Evolutionary conservation across 441 rosid genomes (phyloP), one percentile per base, ranked within the genome.

Genomic region (Manihot esculenta): DNA sequence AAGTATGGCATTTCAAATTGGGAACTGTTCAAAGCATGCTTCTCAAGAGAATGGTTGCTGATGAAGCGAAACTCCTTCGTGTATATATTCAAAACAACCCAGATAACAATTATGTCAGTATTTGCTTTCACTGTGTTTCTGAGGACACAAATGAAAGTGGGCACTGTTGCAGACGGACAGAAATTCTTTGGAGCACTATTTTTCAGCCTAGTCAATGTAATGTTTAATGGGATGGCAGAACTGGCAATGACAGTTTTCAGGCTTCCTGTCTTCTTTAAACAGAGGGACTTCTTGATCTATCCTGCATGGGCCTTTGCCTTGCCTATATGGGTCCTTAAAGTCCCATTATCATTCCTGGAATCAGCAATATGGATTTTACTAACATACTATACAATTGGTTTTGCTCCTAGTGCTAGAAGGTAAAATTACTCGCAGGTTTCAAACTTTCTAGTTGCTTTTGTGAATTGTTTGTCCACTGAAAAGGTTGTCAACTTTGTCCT

Each of bases 151-250:
- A 73, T 90, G 94, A 64, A 83, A 44, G 82, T 83, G 2, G 79
- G 78, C 68, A 83, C 79, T 21, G 86, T 78, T 64, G 21, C 6
- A 1, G 97, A 91, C 69, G 98, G 84, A 5, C 81, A 73, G 0
- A 17, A 85, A 20, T 90, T 74, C 68, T 41, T 84, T 20, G 97
- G 99, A 20, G 87, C 98, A 49, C 66, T 94, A 27, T 72, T 92
- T 84, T 42, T 76, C 76, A 78, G 82, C 11, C 72, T 94, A 81
- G 78, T 88, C 65, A 75, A 74, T 59, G 88, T 91, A 79, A 90
- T 84, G 94, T 94, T 92, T 77, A 94, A 92, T 76, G 98, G 99
- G 21, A 79, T 87, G 72, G 77, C 94, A 0, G 99, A 94, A 77
- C 85, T 94, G 21, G 75, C 94, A 0, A 51, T 94, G 81, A 83